Base-by-base conservation (phyloP, 805 yeast species). In the Maudiozyma saulgeensis region DNA sequence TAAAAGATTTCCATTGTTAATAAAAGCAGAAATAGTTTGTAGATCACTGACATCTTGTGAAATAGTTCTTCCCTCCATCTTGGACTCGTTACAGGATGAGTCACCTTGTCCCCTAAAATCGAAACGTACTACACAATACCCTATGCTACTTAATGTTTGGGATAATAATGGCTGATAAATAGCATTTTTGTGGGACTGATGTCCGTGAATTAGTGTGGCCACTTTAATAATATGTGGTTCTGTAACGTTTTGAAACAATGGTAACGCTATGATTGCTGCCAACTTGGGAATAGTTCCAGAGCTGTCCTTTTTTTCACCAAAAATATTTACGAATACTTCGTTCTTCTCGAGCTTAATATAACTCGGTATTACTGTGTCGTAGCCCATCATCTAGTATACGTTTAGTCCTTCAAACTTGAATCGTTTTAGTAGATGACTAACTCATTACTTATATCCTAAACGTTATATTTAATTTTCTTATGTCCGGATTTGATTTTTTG, bases 31-130 rank as follows among this genome's bases (percentile, higher is more conserved):
- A 18, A 78, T 74, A 0, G 70, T 58, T 23, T 76, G 79, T 41
- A 87, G 69, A 63, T 90, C 96, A 43, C 77, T 81, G 3, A 81
- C 53, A 64, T 90, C 97, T 51, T 79, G 82, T 0, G 61, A 65
- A 4, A 89, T 61, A 0, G 75, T 67, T 47, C 96, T 72, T 0
- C 90, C 91, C 1, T 46, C 44, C 1, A 37, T 46, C 0, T 51
- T 51, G 37, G 60, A 63, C 12, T 48, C 50, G 50, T 61, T 61
- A 3, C 53, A 81, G 23, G 77, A 82, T 3, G 95, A 86, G 50
- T 77, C 79, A 1, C 97, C 98, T 64, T 93, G 83, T 6, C 84
- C 85, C 49, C 96, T 73, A 59, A 90, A 89, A 65, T 90, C 97
- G 56, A 89, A 81, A 54, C 97, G 70, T 45, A 87, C 72, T 3